Evolutionary conservation across 179 eudicot genomes (phyloP).

Genomic region (Sideroxylon spinosum): DNA sequence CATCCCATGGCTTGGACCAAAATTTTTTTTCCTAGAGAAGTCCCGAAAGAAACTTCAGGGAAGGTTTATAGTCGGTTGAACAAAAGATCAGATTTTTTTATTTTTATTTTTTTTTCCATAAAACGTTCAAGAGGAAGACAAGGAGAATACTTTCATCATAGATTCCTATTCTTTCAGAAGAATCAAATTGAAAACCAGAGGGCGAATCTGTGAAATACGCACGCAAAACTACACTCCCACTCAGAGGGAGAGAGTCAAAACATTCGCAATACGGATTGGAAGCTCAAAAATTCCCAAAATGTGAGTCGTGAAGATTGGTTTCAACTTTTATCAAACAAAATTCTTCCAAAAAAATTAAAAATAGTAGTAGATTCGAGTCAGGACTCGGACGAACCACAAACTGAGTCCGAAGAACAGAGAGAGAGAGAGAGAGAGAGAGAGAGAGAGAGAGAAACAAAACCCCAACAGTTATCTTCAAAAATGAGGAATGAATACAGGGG

Average conservation of each 20-base stretch:
- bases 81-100: background rate
- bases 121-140: conserved; percentile 22
- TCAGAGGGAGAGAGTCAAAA: background rate
- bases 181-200: background rate
- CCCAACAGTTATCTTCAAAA: conserved; percentile 8
- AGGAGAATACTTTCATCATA: conserved; percentile 19
- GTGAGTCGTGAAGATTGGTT: background rate
- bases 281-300: background rate
- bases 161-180: conserved; percentile 13
- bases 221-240: background rate
- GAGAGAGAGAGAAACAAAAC: background rate
- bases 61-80: conserved; percentile 5
- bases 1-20: conserved; percentile 7
- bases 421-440: background rate
- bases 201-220: background rate
- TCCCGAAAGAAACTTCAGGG: background rate
- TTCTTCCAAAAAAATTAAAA: background rate
- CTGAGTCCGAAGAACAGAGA: background rate
- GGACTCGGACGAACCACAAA: background rate
- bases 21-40: background rate
- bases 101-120: background rate
- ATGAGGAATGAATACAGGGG: background rate
- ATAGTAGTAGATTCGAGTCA: conserved; percentile 10
- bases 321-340: background rate
- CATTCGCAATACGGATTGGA: background rate